Evolutionary conservation across 129 eudicot genomes (phyloP).

Genomic region (Helichrysum umbraculigerum): DNA sequence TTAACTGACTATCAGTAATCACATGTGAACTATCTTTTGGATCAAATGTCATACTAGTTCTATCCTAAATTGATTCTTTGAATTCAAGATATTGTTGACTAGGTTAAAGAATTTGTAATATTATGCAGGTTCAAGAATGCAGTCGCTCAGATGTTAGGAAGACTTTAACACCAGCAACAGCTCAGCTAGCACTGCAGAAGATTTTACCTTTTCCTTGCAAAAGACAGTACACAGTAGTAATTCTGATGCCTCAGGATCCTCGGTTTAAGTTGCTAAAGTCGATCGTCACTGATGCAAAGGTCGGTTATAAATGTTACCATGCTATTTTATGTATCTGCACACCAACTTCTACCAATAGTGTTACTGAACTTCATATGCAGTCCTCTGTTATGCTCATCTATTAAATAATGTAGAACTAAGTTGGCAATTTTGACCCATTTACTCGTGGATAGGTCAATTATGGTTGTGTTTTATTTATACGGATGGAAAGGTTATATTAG

Average conservation of each 20-base stretch:
- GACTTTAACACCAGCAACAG: slow-evolving; percentile 64
- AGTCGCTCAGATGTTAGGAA: slow-evolving; percentile 69
- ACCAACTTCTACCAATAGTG: neutral
- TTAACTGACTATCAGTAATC: neutral
- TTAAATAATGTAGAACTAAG: neutral
- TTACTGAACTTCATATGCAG: slow-evolving; percentile 6
- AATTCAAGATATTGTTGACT: neutral
- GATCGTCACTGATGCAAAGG: slow-evolving; percentile 58
- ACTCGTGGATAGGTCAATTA: no score
- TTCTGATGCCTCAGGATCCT: slow-evolving; percentile 75
- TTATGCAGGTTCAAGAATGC: slow-evolving; percentile 63
- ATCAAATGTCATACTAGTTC: slow-evolving; percentile 9
- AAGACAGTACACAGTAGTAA: slow-evolving; percentile 75
- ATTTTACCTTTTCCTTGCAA: slow-evolving; percentile 91
- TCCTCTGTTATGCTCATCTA: neutral
- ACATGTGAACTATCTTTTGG: slow-evolving; percentile 6
- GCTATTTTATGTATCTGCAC: neutral
- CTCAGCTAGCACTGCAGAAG: slow-evolving; percentile 70
- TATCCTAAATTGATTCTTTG: neutral
- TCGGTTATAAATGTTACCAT: slow-evolving; percentile 30
- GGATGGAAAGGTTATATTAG: no score
- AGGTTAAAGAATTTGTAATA: neutral
- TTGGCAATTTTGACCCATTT: neutral
- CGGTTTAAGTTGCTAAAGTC: slow-evolving; percentile 50
- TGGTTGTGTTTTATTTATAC: no score